phyloP scores from a whole-genome alignment of 2,329 filamentous ascomycete species.

The Cordyceps cicadae region DNA sequence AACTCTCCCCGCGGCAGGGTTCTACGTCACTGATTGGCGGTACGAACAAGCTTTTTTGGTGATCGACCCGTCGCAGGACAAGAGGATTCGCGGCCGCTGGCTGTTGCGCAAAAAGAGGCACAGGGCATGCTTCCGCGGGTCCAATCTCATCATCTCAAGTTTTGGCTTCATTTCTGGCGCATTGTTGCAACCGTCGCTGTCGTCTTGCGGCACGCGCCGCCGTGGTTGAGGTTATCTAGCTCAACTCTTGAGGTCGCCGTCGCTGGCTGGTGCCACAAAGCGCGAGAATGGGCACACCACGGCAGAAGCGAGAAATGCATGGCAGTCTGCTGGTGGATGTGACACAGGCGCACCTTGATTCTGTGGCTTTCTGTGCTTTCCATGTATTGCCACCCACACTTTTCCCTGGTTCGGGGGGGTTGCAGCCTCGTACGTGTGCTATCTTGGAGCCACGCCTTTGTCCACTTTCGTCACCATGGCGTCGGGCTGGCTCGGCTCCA shows the following conservation, averaged over 20 bases:
- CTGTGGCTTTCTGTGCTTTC: neutral
- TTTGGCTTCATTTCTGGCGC: neutral
- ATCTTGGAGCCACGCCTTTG: neutral
- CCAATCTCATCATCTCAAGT: neutral
- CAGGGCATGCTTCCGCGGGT: neutral
- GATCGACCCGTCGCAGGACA: neutral
- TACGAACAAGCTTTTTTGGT: slow-evolving; percentile 9
- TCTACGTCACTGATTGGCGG: slow-evolving; percentile 6
- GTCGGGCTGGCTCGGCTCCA: neutral
- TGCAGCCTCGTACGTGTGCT: neutral
- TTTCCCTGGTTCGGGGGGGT: neutral
- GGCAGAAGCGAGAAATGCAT: neutral
- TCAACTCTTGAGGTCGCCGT: neutral
- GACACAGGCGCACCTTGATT: neutral
- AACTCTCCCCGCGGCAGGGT: neutral
- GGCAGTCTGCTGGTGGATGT: neutral
- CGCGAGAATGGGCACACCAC: neutral
- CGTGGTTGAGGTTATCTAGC: neutral
- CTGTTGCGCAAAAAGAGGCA: neutral
- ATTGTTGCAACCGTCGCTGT: neutral
- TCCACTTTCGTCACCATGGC: neutral
- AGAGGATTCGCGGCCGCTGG: neutral
- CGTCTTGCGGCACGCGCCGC: neutral
- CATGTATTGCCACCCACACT: neutral
- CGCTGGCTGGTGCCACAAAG: neutral